phyloP scores from a whole-genome alignment of 2,329 filamentous ascomycete species.

The Botryotinia calthae region DNA sequence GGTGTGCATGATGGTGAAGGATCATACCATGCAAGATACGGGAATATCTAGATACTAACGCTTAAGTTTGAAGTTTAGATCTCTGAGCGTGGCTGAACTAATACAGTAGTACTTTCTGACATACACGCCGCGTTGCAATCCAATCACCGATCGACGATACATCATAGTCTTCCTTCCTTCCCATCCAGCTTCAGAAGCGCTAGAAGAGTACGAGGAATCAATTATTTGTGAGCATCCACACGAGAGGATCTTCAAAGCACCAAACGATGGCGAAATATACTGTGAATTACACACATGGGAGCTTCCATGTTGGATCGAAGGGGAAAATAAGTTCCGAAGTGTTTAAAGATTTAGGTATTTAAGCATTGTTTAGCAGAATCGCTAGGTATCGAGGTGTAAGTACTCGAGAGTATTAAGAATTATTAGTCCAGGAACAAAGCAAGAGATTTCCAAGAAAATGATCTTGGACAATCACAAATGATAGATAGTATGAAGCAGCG shows the following conservation, averaged over 20 bases:
- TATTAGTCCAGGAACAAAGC: neutral
- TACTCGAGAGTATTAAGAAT: no score
- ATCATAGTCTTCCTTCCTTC: neutral
- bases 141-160: neutral
- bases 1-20: neutral
- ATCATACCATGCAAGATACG: neutral
- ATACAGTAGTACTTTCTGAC: neutral
- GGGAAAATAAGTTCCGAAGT: no score
- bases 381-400: neutral
- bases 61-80: neutral
- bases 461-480: neutral
- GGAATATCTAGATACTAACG: neutral
- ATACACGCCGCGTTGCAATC: neutral
- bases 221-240: neutral
- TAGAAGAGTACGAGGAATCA: neutral
- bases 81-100: neutral
- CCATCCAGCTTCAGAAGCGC: neutral
- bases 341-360: no score
- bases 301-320: neutral
- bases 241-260: neutral
- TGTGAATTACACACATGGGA: neutral
- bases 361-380: neutral
- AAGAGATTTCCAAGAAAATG: neutral
- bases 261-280: neutral
- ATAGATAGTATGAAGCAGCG: neutral